Percentiles rank a stretch among this genome's conserved stretches.
phyloP scores from a whole-genome alignment of 148 eudicot species.

The Selenicereus undatus region DNA sequence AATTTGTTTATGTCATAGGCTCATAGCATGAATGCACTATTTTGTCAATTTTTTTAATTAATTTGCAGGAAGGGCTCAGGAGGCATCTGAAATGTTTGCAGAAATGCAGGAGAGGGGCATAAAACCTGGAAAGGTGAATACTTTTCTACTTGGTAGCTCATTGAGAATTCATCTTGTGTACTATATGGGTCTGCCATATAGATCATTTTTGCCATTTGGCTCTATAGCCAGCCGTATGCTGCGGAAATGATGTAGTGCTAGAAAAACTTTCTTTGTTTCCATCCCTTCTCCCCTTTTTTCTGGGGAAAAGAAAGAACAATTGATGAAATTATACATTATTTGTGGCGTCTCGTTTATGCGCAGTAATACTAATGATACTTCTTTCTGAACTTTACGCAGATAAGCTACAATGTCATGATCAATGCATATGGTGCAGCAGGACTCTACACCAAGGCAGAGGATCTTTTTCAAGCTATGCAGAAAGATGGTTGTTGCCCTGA shows the following conservation, averaged over 20 bases:
- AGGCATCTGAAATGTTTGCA: conserved; percentile 59
- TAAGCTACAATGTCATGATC: conserved; percentile 76
- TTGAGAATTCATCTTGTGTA: neutral
- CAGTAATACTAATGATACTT: neutral
- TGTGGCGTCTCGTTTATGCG: too few relatives aligned
- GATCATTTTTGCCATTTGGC: neutral
- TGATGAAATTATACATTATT: neutral
- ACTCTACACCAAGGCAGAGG: conserved; percentile 53
- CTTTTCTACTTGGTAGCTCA: neutral
- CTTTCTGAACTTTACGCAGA: conserved; percentile 39
- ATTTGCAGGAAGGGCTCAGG: conserved; percentile 60
- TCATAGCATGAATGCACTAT: conserved; percentile 7
- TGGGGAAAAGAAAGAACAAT: neutral
- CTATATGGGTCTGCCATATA: neutral
- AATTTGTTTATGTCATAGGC: neutral
- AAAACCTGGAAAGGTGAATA: conserved; percentile 72
- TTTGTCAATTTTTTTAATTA: neutral
- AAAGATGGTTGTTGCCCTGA: conserved; percentile 48
- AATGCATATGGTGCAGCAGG: conserved; percentile 59
- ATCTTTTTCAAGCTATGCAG: conserved; percentile 54
- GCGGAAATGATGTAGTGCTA: too few relatives aligned
- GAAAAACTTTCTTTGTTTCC: neutral
- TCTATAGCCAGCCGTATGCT: neutral
- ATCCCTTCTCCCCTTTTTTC: neutral
- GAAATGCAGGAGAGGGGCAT: conserved; percentile 82